Evolutionary conservation across 2,329 filamentous ascomycete species (phyloP), one percentile per base, ranked within the genome.

Genomic region (Cordyceps tenuipes): DNA sequence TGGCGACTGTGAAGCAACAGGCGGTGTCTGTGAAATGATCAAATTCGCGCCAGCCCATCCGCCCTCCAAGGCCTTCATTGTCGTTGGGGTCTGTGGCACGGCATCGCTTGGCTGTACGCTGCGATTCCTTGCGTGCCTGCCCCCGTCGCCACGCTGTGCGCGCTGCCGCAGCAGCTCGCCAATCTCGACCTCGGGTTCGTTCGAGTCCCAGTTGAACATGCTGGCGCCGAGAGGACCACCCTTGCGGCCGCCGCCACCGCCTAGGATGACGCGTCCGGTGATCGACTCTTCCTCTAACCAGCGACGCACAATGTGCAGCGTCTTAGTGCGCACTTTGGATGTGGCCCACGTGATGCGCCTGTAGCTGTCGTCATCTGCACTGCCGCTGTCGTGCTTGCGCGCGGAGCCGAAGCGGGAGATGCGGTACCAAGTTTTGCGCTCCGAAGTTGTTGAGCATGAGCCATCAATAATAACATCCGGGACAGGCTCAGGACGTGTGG

Each of bases 221-320:
- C 76, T 77, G 6, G 75, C 76, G 44, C 77, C 79, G 19, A 76
- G 74, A 8, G 57, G 69, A 1, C 71, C 72, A 0, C 67, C 66
- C 17, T 75, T 71, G 51, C 74, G 71, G 53, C 74, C 71, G 0
- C 75, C 73, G 3, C 74, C 71, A 53, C 74, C 71, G 0, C 75
- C 73, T 3, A 73, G 66, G 26, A 72, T 68, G 7, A 71, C 68
- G n/a, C 78, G 77, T 1, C 82, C 81, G 2, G 79, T 75, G 31
- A 83, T 80, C 0, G 82, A 81, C 64, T 85, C 84, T 65, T 87
- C 81, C 64, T 86, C 82, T 77, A 87, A 84, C 85, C 85, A 88
- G 29, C 82, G 77, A 29, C 81, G 77, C 19, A 88, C 84, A 46
- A 83, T 82, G 60, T 79, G 77, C 61, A 84, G 76, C 1, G 79